Evolutionary conservation across 1,284 basidiomycete genomes (phyloP).

Genomic region (Afroboletus lepidellus): DNA sequence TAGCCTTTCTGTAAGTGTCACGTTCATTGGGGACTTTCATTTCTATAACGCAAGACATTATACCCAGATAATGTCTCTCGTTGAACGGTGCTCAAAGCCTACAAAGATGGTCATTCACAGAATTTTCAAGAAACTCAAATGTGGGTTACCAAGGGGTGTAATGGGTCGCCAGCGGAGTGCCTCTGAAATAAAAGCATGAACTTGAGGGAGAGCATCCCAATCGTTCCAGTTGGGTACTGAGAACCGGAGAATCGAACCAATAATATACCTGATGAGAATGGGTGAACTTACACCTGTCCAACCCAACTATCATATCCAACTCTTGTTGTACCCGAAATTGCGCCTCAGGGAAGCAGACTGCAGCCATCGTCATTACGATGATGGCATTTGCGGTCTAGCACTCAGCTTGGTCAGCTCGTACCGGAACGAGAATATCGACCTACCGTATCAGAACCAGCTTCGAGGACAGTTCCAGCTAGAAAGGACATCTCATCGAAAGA

Average conservation of each 20-base stretch:
- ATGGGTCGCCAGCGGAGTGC: slow-evolving; percentile 65
- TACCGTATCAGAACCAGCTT: slow-evolving; percentile 64
- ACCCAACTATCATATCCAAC: slow-evolving; percentile 58
- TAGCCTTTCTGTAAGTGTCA: slow-evolving; percentile 43
- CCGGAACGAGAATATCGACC: neutral
- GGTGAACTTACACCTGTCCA: slow-evolving; percentile 42
- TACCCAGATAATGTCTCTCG: slow-evolving; percentile 61
- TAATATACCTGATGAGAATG: fast-evolving
- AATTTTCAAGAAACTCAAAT: neutral
- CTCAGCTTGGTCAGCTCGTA: neutral
- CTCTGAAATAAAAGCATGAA: slow-evolving; percentile 62
- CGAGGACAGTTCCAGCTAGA: slow-evolving; percentile 63
- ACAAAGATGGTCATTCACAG: neutral
- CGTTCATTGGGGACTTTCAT: neutral
- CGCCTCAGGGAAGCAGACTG: slow-evolving; percentile 57
- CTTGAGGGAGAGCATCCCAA: slow-evolving; percentile 48
- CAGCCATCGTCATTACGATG: slow-evolving; percentile 57
- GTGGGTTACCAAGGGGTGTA: slow-evolving; percentile 43
- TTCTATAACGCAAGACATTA: neutral
- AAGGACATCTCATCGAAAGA: slow-evolving; percentile 57
- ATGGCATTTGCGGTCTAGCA: slow-evolving; percentile 54
- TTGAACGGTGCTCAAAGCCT: slow-evolving; percentile 58
- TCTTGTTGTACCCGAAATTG: slow-evolving; percentile 58
- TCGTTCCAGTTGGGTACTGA: slow-evolving; percentile 50
- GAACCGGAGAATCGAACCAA: neutral